Conservation (phyloP, 495 filamentous ascomycete genomes). For the Penicillium chermesinum region DNA sequence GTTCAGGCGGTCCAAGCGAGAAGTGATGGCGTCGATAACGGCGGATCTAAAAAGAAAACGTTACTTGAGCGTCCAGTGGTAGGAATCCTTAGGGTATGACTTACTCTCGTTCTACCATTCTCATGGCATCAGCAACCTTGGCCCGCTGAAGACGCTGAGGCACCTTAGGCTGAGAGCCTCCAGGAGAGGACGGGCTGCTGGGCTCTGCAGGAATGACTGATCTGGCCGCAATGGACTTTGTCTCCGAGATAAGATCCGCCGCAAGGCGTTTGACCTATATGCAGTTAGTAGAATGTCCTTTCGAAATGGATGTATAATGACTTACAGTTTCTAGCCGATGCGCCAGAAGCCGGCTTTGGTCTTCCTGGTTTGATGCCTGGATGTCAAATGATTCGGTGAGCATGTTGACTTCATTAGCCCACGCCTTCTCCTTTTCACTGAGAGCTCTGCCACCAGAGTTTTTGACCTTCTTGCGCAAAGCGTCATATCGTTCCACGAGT, state of each 20-base stretch:
- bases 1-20: slow-evolving; percentile 37
- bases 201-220: slow-evolving; percentile 23
- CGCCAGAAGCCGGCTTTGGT: slow-evolving; percentile 26
- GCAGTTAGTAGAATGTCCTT: slow-evolving; percentile 21
- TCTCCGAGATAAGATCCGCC: slow-evolving; percentile 48
- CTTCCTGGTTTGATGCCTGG: slow-evolving; percentile 16
- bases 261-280: slow-evolving; percentile 43
- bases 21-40: slow-evolving; percentile 37
- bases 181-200: slow-evolving; percentile 26
- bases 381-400: slow-evolving; percentile 36
- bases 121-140: slow-evolving; percentile 64
- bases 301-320: background rate
- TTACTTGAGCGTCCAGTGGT: slow-evolving; percentile 1
- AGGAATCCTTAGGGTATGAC: slow-evolving; percentile 17
- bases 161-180: slow-evolving; percentile 42
- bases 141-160: slow-evolving; percentile 62
- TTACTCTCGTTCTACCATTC: slow-evolving; percentile 64
- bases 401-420: slow-evolving; percentile 57
- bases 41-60: slow-evolving; percentile 25
- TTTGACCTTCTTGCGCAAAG: slow-evolving; percentile 54
- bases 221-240: slow-evolving; percentile 33
- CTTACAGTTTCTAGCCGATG: slow-evolving; percentile 38
- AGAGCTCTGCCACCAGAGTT: slow-evolving; percentile 56
- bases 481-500: slow-evolving; percentile 59
- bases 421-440: slow-evolving; percentile 68